These are phyloP conservation scores for Jackrogersella minutella DNA, from an alignment of 495 filamentous ascomycete species.

Conservation along the genomic window DNA sequence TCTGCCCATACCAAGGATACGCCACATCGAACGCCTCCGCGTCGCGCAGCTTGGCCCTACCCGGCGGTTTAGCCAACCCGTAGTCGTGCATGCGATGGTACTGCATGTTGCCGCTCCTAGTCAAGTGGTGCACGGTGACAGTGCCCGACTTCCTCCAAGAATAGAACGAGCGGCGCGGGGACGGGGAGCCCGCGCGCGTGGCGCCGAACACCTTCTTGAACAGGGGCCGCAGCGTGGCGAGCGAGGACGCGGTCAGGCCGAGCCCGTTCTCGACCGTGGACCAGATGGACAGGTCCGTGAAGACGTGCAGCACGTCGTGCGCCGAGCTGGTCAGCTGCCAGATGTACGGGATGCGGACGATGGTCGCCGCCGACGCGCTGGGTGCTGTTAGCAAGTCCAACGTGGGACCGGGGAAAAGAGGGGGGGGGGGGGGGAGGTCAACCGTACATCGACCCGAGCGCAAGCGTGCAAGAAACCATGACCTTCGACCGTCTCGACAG, in stretches of 20 bases:
- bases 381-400: neutral
- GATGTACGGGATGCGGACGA: constrained; percentile 54
- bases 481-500: constrained; percentile 46
- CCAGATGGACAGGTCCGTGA: constrained; percentile 50
- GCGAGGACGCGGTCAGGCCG: constrained; percentile 49
- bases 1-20: neutral
- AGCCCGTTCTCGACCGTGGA: constrained; percentile 51
- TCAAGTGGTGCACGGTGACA: neutral
- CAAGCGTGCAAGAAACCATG: constrained; percentile 44
- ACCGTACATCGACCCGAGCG: constrained; percentile 48
- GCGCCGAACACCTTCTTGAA: constrained; percentile 20
- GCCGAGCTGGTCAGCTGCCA: constrained; percentile 34
- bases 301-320: constrained; percentile 48
- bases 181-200: neutral
- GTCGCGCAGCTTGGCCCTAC: neutral
- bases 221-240: constrained; percentile 53
- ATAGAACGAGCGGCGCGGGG: neutral
- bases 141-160: constrained; percentile 21
- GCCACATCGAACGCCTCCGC: neutral
- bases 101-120: neutral
- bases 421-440: constrained; percentile 30
- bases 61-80: neutral
- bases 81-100: constrained; percentile 20
- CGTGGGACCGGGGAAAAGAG: neutral
- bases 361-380: constrained; percentile 50